Evolutionary conservation across 2,329 filamentous ascomycete genomes (phyloP), one percentile per base, ranked within the genome.

Genomic region (Simplicillium aogashimaense): DNA sequence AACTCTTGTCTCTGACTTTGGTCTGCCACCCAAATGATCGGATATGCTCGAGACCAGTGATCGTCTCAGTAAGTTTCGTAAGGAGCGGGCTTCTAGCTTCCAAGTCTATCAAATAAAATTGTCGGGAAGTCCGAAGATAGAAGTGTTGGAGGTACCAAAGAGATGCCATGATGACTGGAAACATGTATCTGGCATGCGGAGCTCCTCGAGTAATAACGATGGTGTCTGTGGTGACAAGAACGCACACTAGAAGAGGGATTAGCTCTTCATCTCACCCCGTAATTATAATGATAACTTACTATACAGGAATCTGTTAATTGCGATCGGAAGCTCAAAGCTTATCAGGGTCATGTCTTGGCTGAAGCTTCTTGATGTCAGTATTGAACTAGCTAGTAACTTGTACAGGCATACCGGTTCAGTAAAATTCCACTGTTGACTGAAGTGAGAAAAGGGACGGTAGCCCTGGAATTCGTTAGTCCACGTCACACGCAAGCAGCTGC

Each of bases 131-230:
- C 0, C 47, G 43, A 3, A 60, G 50, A 38, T 58, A 58, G 34
- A 49, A 53, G 25, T 47, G 49, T 20, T 59, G 55, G 10, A 58
- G 35, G 3, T 50, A 15, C 20, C 43, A 50, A 8, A 57, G n/a
- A n/a, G n/a, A 36, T 2, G 46, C 38, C 4, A 47, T 4, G 3
- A 52, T 7, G 2, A 41, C 41, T 3, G 65, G 41, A 0, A 73
- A 72, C 12, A 76, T 58, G 0, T 60, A 61, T 2, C 68, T 52
- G 0, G 60, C 60, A 0, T 72, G 58, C 38, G 66, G 66, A 32
- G 59, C 63, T 2, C 72, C 65, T 3, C 64, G 61, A 0, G 61
- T 53, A 5, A 63, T 61, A 7, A 76, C 64, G 1, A 75, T 50
- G 2, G 60, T 53, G 12, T 51, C 55, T 0, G 55, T 54, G 36